Conservation (phyloP, 495 filamentous ascomycete genomes). For the Jackrogersella multiformis region DNA sequence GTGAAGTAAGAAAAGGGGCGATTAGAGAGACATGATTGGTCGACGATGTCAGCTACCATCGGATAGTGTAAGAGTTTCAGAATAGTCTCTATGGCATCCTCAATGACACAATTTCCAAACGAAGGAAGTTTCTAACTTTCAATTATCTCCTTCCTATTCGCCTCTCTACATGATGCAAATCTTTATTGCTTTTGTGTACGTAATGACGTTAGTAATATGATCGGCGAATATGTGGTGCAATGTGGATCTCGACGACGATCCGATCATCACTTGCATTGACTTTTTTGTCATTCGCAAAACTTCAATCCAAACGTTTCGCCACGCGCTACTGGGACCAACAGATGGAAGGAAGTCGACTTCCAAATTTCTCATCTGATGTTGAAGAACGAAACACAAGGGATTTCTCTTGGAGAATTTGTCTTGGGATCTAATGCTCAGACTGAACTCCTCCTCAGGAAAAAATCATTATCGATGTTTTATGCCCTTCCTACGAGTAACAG, state of each 20-base stretch:
- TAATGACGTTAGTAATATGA: constrained; percentile 21
- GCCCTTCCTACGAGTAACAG: not conserved
- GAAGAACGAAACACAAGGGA: too few species aligned
- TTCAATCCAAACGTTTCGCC: constrained; percentile 15
- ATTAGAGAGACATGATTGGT: constrained; percentile 22
- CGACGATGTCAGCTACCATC: not conserved
- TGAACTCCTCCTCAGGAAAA: constrained; percentile 8
- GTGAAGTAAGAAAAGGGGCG: constrained; percentile 12
- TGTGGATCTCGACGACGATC: constrained; percentile 29
- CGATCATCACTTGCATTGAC: constrained; percentile 31
- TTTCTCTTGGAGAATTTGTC: constrained; percentile 1
- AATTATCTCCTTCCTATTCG: constrained; percentile 20
- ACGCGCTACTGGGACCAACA: constrained; percentile 1
- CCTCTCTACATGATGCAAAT: constrained; percentile 2
- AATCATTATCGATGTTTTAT: not conserved
- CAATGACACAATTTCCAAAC: constrained; percentile 32
- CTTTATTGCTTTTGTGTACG: constrained; percentile 1
- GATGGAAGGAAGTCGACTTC: not conserved
- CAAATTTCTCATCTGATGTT: constrained; percentile 13
- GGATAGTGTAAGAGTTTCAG: constrained; percentile 19
- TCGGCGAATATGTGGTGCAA: constrained; percentile 10
- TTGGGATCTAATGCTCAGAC: constrained; percentile 11
- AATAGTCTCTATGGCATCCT: constrained; percentile 1
- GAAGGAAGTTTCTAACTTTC: constrained; percentile 25
- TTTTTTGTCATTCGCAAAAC: constrained; percentile 27